Percentiles rank a stretch among this genome's conserved stretches.
Conservation (phyloP, 192 early-diverging fungal genomes). For the Backusella tuberculispora region DNA sequence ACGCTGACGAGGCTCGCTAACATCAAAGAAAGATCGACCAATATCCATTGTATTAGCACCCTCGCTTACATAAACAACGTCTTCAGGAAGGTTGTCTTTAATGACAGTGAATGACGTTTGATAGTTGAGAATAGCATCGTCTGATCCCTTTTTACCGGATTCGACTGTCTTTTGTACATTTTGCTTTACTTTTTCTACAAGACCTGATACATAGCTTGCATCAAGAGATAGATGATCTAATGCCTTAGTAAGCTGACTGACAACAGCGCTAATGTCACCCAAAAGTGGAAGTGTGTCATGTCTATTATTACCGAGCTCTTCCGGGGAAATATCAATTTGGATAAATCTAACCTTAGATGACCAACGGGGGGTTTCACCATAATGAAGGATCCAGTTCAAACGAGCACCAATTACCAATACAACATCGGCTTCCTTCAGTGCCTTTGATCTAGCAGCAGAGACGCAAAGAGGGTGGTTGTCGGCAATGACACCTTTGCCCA, state of each 20-base stretch:
- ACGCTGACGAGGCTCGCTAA: constrained; percentile 61
- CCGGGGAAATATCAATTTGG: constrained; percentile 69
- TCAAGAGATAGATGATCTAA: not conserved
- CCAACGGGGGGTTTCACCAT: constrained; percentile 62
- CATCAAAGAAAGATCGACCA: constrained; percentile 70
- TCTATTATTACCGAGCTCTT: constrained; percentile 65
- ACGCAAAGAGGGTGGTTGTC: constrained; percentile 65
- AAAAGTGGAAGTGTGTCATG: constrained; percentile 53
- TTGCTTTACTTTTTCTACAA: constrained; percentile 37
- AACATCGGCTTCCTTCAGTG: constrained; percentile 69
- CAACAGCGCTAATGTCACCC: constrained; percentile 62
- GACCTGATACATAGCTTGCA: constrained; percentile 34
- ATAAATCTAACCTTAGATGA: constrained; percentile 61
- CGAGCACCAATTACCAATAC: constrained; percentile 68
- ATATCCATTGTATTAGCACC: constrained; percentile 86
- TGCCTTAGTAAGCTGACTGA: constrained; percentile 50
- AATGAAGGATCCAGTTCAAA: constrained; percentile 81
- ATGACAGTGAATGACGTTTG: constrained; percentile 72
- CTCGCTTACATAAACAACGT: constrained; percentile 68
- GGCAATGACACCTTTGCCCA: constrained; percentile 73
- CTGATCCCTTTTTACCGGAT: constrained; percentile 44
- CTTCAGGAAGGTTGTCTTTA: constrained; percentile 54
- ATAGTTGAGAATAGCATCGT: constrained; percentile 62
- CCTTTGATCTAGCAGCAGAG: constrained; percentile 65
- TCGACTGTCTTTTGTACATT: constrained; percentile 50